Base-by-base conservation (phyloP, 164 flowering plant genomes). In the Litsea cubeba region DNA sequence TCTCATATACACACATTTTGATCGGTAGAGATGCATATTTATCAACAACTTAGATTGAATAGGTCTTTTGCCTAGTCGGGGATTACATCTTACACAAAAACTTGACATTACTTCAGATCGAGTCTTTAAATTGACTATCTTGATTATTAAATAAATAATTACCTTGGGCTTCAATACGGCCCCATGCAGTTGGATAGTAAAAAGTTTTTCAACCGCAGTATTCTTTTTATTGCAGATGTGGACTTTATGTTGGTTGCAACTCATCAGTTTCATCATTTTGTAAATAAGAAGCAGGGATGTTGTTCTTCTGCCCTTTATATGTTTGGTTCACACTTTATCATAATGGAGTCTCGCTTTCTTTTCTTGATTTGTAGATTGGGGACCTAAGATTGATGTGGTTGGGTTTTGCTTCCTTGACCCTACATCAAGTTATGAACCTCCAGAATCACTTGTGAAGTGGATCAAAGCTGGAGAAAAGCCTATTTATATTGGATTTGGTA, bases 331-430 rank as follows among this genome's bases (percentile, higher is more conserved):
- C 66, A 12, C 12, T 23, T 64, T 58, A 12, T 71, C 50, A 8
- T 57, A 51, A 46, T 24, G 63, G 17, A 40, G 46, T 40, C 46
- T 40, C 8, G 2, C 46, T 40, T 40, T 7, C 46, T 18, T 60
- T 68, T 12, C 7, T 76, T 78, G 58, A 15, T 72, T 70, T 84
- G 84, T 94, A 95, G 99, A 95, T 76, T 95, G 99, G 99, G 98
- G 99, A 54, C 91, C 97, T 5, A 90, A 91, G 82, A 75, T 95
- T 80, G 99, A 95, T 83, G 97, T 93, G 3, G 99, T 93, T 72
- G 99, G 99, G 6, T 95, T 95, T 87, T 95, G 99, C 88, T 95
- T 92, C 81, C 97, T 95, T 78, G 98, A 95, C 84, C 97, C 93
- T 79, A 92, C 98, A 72, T 86, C 99, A 77, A 92, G 88, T 74